Base-by-base conservation (phyloP, 192 early-diverging fungal genomes). In the Backusella morwellensis region DNA sequence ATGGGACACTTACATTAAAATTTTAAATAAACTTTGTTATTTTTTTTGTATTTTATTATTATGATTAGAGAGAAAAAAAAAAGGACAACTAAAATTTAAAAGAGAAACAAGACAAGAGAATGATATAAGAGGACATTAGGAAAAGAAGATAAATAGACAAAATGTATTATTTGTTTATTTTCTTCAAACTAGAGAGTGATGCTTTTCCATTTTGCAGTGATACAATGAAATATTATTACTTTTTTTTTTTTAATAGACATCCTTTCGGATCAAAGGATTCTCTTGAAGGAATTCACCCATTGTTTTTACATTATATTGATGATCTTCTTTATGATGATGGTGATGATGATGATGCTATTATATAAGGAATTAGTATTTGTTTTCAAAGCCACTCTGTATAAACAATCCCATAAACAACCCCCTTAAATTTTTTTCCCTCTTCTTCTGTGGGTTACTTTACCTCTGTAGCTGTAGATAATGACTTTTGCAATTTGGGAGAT, bases 241-340 rank as follows among this genome's bases (percentile, higher is more conserved):
- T 32, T 32, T 32, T 19, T 52, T 59, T 26, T 59, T 59, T 59
- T 59, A 59, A 59, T 59, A 59, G 26, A 59, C 23, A 26, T 72
- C 70, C 41, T 72, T 72, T 26, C 70, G 38, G 41, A 72, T 72
- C 17, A 72, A 44, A 42, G 70, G 70, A 14, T 72, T 72, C 15
- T 72, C 70, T 32, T 47, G 38, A 7, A 72, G 41, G 1, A 72
- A 47, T 44, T 72, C 70, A 17, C 70, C 70, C 38, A 72, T 38
- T 42, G 70, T 72, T 29, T 72, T 72, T 52, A 44, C 70, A 59
- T 17, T 59, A 26, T 59, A 59, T 59, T 59, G 54, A 26, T 59
- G 54, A 9, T 26, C 54, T 59, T 59, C 6, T 11, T 59, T 21
- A 59, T 59, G 54, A 26, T 59, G 8, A 59, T 59, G 54, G 0